These are phyloP conservation scores for Artemisia argyi DNA, from an alignment of 129 eudicot genomes.

Conservation along the genomic window DNA sequence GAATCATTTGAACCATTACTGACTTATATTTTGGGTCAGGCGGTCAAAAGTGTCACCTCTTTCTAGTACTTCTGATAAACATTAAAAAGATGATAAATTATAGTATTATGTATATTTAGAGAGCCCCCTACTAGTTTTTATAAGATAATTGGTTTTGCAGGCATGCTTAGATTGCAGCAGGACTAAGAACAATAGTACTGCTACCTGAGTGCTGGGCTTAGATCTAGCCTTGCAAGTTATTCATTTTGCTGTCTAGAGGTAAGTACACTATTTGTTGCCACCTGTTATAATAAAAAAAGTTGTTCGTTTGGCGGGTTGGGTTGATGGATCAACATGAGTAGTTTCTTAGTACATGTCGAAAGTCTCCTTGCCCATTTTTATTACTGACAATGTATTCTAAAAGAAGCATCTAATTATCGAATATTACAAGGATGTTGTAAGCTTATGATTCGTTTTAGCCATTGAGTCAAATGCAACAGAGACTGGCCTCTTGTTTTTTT, in stretches of 20 bases:
- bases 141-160: constrained; percentile 33
- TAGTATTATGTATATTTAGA: neutral
- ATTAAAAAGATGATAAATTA: neutral
- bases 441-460: neutral
- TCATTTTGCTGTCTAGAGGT: constrained; percentile 80
- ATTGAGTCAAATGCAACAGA: neutral
- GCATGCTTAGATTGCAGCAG: constrained; percentile 87
- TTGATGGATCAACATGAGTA: neutral
- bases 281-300: neutral
- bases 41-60: neutral
- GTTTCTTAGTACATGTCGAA: neutral
- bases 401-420: neutral
- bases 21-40: neutral
- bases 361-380: neutral
- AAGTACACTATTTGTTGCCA: constrained; percentile 7
- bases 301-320: neutral
- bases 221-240: constrained; percentile 90
- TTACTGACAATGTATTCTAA: neutral
- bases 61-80: neutral
- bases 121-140: neutral
- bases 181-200: constrained; percentile 83
- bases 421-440: neutral
- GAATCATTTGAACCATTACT: neutral
- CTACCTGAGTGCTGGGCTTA: constrained; percentile 86
- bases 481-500: neutral